Evolutionary conservation across 371 early-diverging fungal genomes (phyloP).

Genomic region (Mucor mucedo): DNA sequence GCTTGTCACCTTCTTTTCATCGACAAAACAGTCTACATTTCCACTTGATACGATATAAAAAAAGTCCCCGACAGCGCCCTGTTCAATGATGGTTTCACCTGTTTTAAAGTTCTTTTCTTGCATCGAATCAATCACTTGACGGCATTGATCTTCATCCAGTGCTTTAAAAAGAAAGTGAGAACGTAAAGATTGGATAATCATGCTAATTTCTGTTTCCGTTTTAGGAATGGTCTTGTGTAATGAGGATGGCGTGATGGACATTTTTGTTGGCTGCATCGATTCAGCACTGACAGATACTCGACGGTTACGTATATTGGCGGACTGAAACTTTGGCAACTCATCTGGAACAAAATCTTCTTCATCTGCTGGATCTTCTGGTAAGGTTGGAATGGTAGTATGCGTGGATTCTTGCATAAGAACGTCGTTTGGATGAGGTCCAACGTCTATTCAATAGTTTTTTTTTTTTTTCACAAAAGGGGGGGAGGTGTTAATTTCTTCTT

Average conservation of each 20-base stretch:
- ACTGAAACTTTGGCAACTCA: slow-evolving; percentile 15
- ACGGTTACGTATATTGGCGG: slow-evolving; percentile 56
- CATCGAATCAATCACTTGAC: slow-evolving; percentile 60
- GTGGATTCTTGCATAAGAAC: slow-evolving; percentile 12
- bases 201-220: slow-evolving; percentile 70
- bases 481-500: too few species aligned
- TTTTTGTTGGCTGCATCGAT: slow-evolving; percentile 86
- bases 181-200: slow-evolving; percentile 62
- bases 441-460: not conserved
- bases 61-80: slow-evolving; percentile 95
- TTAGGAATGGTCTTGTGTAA: slow-evolving; percentile 80
- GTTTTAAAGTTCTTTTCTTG: slow-evolving; percentile 75
- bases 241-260: slow-evolving; percentile 39
- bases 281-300: slow-evolving; percentile 94
- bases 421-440: slow-evolving; percentile 1
- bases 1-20: slow-evolving; percentile 70
- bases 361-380: slow-evolving; percentile 12
- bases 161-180: slow-evolving; percentile 87
- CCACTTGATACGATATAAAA: slow-evolving; percentile 96
- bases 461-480: not conserved
- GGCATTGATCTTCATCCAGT: slow-evolving; percentile 64
- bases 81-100: slow-evolving; percentile 85
- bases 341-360: slow-evolving; percentile 24
- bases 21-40: slow-evolving; percentile 85
- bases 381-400: slow-evolving; percentile 11